Conservation (phyloP, 306 rosid species). For the Aeschynomene evenia region DNA sequence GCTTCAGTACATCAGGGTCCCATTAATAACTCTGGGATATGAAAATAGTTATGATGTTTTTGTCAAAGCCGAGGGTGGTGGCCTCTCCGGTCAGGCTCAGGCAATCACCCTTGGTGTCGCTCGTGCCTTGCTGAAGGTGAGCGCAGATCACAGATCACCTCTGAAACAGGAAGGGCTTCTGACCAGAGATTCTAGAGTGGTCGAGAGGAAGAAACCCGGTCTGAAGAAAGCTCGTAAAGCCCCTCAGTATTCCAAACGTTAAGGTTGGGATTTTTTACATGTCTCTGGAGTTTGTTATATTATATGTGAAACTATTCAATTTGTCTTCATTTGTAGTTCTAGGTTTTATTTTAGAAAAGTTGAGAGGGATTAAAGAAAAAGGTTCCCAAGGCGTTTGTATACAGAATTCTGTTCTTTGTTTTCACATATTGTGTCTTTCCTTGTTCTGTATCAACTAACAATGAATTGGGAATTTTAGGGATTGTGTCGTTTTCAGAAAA, state of each 20-base stretch:
- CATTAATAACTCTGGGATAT: conserved; percentile 74
- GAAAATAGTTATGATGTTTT: conserved; percentile 84
- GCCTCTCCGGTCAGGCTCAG: conserved; percentile 96
- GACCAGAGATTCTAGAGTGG: conserved; percentile 92
- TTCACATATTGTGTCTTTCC: conserved; percentile 3
- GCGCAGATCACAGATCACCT: conserved; percentile 77
- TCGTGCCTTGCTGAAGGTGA: conserved; percentile 87
- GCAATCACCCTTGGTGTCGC: conserved; percentile 95
- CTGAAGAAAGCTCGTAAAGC: conserved; percentile 99
- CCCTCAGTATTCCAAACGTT: conserved; percentile 96
- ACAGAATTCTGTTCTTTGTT: conserved; percentile 11
- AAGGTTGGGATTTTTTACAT: conserved; percentile 34
- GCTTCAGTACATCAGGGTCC: conserved; percentile 82
- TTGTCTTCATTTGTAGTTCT: conserved; percentile 22
- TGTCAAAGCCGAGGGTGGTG: conserved; percentile 91
- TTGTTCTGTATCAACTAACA: conserved; percentile 21
- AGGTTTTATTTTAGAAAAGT: conserved; percentile 17
- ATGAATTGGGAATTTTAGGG: conserved; percentile 30
- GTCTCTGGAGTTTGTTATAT: conserved; percentile 29
- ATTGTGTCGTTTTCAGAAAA: no score
- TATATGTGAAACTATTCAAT: conserved; percentile 20
- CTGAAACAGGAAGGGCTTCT: conserved; percentile 83
- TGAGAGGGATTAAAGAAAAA: background rate
- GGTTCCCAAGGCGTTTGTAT: conserved; percentile 20
- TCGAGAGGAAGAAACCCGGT: conserved; percentile 97